Evolutionary conservation across 2,329 filamentous ascomycete genomes (phyloP).

Genomic region (Aspergillus arachidicola): DNA sequence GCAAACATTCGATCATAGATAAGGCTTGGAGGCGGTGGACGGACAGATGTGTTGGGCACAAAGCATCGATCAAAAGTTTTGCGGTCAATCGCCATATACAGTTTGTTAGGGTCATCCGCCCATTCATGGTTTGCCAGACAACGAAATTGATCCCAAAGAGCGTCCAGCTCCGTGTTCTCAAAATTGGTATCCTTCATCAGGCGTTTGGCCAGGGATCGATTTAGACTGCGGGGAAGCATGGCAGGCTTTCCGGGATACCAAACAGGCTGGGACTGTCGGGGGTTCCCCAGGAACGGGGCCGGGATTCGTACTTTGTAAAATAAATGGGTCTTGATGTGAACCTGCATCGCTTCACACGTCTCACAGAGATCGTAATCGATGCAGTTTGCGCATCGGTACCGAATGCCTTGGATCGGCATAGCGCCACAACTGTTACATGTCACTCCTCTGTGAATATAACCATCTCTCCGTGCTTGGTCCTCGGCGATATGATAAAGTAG

Average conservation of each 20-base stretch:
- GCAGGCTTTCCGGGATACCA: constrained; percentile 89
- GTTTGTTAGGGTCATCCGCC: constrained; percentile 74
- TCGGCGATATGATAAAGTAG: constrained; percentile 91
- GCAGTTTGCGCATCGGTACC: constrained; percentile 95
- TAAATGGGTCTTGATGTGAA: constrained; percentile 87
- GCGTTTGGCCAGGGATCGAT: constrained; percentile 66
- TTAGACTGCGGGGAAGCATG: constrained; percentile 68
- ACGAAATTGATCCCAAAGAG: constrained; percentile 94
- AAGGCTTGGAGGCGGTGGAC: constrained; percentile 78
- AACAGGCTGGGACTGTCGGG: constrained; percentile 76
- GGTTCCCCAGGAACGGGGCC: constrained; percentile 76
- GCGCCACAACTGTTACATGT: constrained; percentile 88
- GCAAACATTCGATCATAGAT: constrained; percentile 96
- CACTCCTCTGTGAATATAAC: constrained; percentile 89
- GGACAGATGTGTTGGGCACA: constrained; percentile 78
- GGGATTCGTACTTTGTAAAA: constrained; percentile 96
- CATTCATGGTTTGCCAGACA: constrained; percentile 88
- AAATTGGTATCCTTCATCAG: constrained; percentile 74
- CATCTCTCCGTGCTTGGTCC: constrained; percentile 83
- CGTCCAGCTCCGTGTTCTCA: constrained; percentile 85
- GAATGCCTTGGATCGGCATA: constrained; percentile 85
- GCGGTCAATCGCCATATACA: constrained; percentile 84
- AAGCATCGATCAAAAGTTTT: constrained; percentile 91
- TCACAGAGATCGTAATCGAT: constrained; percentile 95
- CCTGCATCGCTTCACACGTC: constrained; percentile 72